These are phyloP conservation scores for Fremontodendron californicum DNA, from an alignment of 345 rosid species.

Conservation along the genomic window DNA sequence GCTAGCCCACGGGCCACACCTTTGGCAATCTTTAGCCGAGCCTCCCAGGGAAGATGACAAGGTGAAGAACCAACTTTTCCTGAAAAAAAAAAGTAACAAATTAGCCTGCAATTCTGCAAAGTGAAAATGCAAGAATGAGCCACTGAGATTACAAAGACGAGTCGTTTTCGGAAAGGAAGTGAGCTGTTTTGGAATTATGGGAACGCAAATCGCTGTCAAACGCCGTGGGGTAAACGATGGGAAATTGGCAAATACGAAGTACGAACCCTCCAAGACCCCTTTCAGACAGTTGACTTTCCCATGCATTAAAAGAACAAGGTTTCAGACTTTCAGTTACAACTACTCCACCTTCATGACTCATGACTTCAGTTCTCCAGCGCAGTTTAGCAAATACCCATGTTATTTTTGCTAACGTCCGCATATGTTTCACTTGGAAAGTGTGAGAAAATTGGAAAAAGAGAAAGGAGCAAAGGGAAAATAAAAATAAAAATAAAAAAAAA, in stretches of 20 bases:
- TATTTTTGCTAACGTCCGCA: slow-evolving; percentile 28
- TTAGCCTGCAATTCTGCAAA: neutral
- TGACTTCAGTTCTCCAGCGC: slow-evolving; percentile 14
- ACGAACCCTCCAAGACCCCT: too few species aligned
- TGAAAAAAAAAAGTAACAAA: slow-evolving; percentile 15
- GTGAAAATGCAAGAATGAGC: neutral
- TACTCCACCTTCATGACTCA: slow-evolving; percentile 46
- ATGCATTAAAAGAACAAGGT: slow-evolving; percentile 49
- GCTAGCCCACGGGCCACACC: slow-evolving; percentile 83
- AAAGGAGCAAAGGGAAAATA: too few species aligned
- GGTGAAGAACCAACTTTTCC: slow-evolving; percentile 93
- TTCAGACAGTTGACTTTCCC: slow-evolving; percentile 42
- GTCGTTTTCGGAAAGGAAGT: slow-evolving; percentile 5
- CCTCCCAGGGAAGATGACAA: slow-evolving; percentile 81
- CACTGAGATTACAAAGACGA: slow-evolving; percentile 15
- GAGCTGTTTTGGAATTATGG: neutral
- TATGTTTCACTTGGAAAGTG: neutral
- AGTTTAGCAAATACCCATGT: slow-evolving; percentile 9
- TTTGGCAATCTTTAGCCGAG: slow-evolving; percentile 76
- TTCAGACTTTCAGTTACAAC: slow-evolving; percentile 47
- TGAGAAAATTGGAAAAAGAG: too few species aligned
- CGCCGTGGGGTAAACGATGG: slow-evolving; percentile 37
- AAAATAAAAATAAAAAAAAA: too few species aligned
- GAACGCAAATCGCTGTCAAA: slow-evolving; percentile 31
- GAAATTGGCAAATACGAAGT: neutral